A percentile compares a stretch with the other conserved stretches of the same genome.
phyloP scores from a whole-genome alignment of 768 basidiomycete genomes.

The Neoboletus magnificus region DNA sequence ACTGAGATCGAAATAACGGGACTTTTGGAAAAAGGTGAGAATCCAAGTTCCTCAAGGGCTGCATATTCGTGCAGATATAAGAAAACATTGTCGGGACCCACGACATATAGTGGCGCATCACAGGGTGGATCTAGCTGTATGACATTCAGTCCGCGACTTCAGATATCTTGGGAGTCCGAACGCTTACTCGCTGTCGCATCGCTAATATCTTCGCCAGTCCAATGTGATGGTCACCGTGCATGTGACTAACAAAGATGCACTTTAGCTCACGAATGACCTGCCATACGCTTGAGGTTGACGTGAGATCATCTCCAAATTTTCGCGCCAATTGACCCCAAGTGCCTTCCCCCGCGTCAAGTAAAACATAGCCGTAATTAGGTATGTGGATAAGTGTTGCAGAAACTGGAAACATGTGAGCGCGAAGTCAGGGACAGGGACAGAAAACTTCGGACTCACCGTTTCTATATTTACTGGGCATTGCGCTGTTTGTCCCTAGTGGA shows the following conservation, averaged over 20 bases:
- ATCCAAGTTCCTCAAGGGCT: conserved; percentile 68
- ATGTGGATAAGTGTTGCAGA: conserved; percentile 76
- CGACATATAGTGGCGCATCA: conserved; percentile 63
- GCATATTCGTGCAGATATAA: conserved; percentile 70
- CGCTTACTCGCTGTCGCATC: conserved; percentile 59
- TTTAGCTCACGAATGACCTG: conserved; percentile 64
- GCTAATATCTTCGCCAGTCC: conserved; percentile 74
- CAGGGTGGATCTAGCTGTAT: conserved; percentile 62
- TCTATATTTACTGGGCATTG: conserved; percentile 79
- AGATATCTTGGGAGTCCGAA: not conserved
- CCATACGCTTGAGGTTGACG: conserved; percentile 42
- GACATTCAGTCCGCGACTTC: not conserved
- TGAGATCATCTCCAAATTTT: conserved; percentile 57
- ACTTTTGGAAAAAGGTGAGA: conserved; percentile 44
- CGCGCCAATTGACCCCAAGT: conserved; percentile 87
- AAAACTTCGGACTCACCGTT: conserved; percentile 56
- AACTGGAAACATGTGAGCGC: conserved; percentile 40
- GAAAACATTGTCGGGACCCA: conserved; percentile 55
- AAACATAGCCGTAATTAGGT: conserved; percentile 64
- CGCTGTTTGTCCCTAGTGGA: conserved; percentile 86
- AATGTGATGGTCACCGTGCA: conserved; percentile 91
- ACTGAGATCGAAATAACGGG: conserved; percentile 56
- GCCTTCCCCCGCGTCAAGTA: conserved; percentile 92
- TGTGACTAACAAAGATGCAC: conserved; percentile 84
- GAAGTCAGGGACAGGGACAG: not conserved